These are phyloP conservation scores for Lyophyllum decastes DNA, from an alignment of 768 basidiomycete genomes.

Conservation along the genomic window DNA sequence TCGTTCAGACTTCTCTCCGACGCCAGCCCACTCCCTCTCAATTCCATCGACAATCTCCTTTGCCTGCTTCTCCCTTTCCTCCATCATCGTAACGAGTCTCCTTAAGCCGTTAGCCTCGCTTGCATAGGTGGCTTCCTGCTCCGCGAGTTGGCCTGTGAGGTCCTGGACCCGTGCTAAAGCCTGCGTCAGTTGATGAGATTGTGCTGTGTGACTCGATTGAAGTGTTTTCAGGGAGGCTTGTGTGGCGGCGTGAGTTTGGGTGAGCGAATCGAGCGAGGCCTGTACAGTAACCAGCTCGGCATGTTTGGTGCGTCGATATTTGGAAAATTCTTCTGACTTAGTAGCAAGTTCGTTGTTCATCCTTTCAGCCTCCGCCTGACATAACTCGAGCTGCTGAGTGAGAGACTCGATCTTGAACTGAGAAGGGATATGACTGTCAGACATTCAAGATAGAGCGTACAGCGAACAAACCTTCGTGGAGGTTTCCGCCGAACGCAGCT, in stretches of 20 bases:
- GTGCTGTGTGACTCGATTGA: constrained; percentile 69
- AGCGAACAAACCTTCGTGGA: constrained; percentile 62
- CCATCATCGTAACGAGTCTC: constrained; percentile 81
- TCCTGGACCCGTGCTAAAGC: constrained; percentile 75
- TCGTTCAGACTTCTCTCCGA: constrained; percentile 68
- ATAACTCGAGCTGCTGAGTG: constrained; percentile 76
- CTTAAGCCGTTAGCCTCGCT: constrained; percentile 74
- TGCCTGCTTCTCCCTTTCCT: constrained; percentile 84
- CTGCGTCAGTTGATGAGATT: constrained; percentile 76
- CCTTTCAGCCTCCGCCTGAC: constrained; percentile 77
- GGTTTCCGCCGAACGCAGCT: constrained; percentile 73
- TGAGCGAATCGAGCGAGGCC: constrained; percentile 70
- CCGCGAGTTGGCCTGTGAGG: constrained; percentile 76
- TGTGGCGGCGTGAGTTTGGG: constrained; percentile 64
- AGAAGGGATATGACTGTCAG: neutral
- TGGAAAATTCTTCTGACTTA: constrained; percentile 82
- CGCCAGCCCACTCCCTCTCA: constrained; percentile 79
- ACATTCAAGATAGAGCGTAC: neutral
- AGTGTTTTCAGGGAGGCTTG: constrained; percentile 72
- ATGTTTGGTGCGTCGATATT: constrained; percentile 80
- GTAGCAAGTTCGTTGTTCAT: constrained; percentile 63
- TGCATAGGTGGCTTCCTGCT: constrained; percentile 82
- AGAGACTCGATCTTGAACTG: constrained; percentile 89
- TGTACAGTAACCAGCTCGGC: constrained; percentile 77
- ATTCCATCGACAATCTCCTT: constrained; percentile 81